Conservation (phyloP, 345 rosid genomes). For the Ceriops tagal region DNA sequence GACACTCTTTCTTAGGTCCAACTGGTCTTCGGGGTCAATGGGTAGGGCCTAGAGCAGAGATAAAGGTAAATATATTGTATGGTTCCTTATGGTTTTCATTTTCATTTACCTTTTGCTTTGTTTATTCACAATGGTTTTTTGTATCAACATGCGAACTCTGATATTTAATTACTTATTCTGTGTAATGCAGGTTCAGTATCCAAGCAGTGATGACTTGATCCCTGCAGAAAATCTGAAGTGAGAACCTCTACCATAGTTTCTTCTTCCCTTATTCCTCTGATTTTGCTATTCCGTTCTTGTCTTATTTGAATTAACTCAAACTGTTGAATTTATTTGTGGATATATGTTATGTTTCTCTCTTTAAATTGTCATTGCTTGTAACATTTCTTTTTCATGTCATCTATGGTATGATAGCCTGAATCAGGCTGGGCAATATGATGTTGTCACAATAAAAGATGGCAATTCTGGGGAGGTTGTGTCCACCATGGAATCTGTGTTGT, state of each 20-base stretch:
- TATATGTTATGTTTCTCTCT: neutral
- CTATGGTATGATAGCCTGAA: constrained; percentile 39
- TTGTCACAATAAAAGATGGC: constrained; percentile 38
- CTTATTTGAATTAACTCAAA: neutral
- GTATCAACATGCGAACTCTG: constrained; percentile 1
- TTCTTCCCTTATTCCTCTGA: neutral
- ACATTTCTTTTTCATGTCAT: constrained; percentile 14
- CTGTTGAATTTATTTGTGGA: neutral
- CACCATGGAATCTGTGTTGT: constrained; percentile 75
- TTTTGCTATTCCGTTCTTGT: neutral
- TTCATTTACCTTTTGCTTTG: too few species aligned
- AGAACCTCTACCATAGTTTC: constrained; percentile 23
- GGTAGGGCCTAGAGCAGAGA: constrained; percentile 68
- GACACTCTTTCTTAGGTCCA: constrained; percentile 90
- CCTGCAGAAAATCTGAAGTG: constrained; percentile 53
- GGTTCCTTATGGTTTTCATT: neutral
- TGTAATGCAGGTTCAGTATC: constrained; percentile 70
- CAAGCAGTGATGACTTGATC: constrained; percentile 53
- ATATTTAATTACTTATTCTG: constrained; percentile 21
- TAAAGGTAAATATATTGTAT: constrained; percentile 54
- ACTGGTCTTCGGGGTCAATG: constrained; percentile 81
- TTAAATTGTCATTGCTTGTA: constrained; percentile 22
- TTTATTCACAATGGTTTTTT: neutral
- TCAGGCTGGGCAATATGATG: constrained; percentile 40
- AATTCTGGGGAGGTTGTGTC: constrained; percentile 39